Percentiles rank a stretch among this genome's conserved stretches.
These are phyloP conservation scores for Aureobasidium subglaciale DNA, from an alignment of 2,329 filamentous ascomycete species.

Conservation along the genomic window DNA sequence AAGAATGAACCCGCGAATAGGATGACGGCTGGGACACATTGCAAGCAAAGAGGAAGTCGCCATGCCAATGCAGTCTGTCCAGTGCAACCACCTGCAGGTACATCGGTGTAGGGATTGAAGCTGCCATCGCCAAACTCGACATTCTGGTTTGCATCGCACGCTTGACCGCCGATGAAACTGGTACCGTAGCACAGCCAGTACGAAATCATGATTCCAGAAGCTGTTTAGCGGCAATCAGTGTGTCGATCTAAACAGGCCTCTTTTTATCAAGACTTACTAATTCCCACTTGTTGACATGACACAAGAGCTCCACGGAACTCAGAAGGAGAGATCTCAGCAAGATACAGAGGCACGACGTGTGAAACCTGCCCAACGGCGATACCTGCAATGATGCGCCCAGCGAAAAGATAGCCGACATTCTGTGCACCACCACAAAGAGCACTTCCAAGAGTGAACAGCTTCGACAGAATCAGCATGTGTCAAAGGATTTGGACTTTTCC, in stretches of 20 bases:
- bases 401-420: constrained; percentile 52
- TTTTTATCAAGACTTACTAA: not conserved
- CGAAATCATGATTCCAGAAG: constrained; percentile 49
- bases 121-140: not conserved
- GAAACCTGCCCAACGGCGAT: constrained; percentile 10
- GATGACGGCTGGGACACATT: not conserved
- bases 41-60: constrained; percentile 54
- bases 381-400: not conserved
- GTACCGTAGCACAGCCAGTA: constrained; percentile 35
- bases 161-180: constrained; percentile 48
- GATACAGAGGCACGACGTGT: constrained; percentile 30
- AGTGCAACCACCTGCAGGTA: not conserved
- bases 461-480: not conserved
- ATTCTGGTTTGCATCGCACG: constrained; percentile 21
- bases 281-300: constrained; percentile 50
- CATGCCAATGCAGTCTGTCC: constrained; percentile 53
- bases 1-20: not conserved
- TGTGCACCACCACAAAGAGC: constrained; percentile 59
- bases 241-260: not conserved
- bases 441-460: constrained; percentile 36
- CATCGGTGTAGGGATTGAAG: not conserved
- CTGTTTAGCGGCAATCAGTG: constrained; percentile 44
- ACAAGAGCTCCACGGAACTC: constrained; percentile 62
- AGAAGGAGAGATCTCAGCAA: constrained; percentile 45
- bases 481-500: not conserved